Evolutionary conservation across 2,329 filamentous ascomycete genomes (phyloP), one percentile per base, ranked within the genome.

Genomic region (Paraphoma chrysanthemicola): DNA sequence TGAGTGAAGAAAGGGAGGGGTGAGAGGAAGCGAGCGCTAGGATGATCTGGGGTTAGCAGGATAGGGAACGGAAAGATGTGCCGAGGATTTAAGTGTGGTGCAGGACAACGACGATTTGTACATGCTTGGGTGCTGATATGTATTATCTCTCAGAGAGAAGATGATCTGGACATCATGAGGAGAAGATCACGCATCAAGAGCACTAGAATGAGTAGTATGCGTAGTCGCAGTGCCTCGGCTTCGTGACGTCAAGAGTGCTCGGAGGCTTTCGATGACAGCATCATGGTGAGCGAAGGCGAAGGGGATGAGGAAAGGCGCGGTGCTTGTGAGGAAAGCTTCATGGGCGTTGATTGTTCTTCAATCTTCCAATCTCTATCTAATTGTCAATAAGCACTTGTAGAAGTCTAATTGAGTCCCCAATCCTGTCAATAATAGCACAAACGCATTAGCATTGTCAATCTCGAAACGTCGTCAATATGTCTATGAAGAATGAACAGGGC

Each of bases 401-500:
- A 23, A 23, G 23, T 23, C 23, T 23, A 23, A 23, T 23, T 23
- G 23, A 23, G 23, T 23, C 23, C 23, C 6, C 33, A 38, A 38
- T 38, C 33, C n/a, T 11, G 10, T n/a, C 33, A 38, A 38, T 3
- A 38, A 38, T 6, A 38, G 7, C 11, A 38, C 6, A 48, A 14
- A 29, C 30, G 18, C 23, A 23, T 23, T 16, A 17, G 18, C n/a
- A n/a, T n/a, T n/a, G 70, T 72, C 56, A 10, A 28, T 69, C 16
- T 23, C 12, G 0, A 31, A 46, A 14, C 12, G 48, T 4, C 29
- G 2, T 8, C 39, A 54, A 18, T 0, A 69, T 69, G 62, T 66
- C 66, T 4, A 54, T 31, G 29, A 67, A 64, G 31, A 64, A 69
- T 23, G 55, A 64, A 30, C 63, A 69, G 58, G 62, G 63, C 29